Evolutionary conservation across 2,329 filamentous ascomycete species (phyloP), one percentile per base, ranked within the genome.

Genomic region (Cercospora sp.): DNA sequence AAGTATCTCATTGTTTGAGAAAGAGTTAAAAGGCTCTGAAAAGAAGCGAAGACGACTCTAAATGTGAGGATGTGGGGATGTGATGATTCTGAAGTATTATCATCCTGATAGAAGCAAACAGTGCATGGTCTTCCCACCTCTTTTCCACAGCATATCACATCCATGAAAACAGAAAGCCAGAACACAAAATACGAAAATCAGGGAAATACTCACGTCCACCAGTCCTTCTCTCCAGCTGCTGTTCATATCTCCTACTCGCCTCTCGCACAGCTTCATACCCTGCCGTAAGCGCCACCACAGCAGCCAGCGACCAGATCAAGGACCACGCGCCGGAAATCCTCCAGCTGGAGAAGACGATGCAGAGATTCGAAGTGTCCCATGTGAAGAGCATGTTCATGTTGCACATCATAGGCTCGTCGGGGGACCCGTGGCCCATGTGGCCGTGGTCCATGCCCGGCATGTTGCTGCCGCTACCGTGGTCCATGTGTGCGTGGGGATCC

Each of bases 371-470:
- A 2, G 94, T 94, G 79, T 93, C 89, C 94, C 94, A 99, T 69
- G 93, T 98, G 84, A 99, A 99, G 73, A 98, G 89, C 94, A 73
- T 73, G 81, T 94, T 97, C 93, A 97, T 97, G 81, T 85, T 94
- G 86, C 94, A 97, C 84, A 89, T 88, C 64, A 77, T 79, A 64
- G 84, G 85, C 83, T 86, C 86, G 73, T 82, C 81, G 31, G 82
- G 16, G 16, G 16, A 83, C 73, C 84, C 84, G 75, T 90, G 87
- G 70, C 84, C 87, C 84, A 86, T 86, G 53, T 64, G 67, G 18
- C 71, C 70, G 53, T 74, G 72, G 58, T 69, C 69, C 66, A 68
- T 66, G 51, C 42, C 59, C 6, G 30, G 18, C 45, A 48, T 48
- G 60, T 23, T 60, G 39, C 33, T 53, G 45, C 63, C 66, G 60